phyloP scores from a whole-genome alignment of 257 asterid species.

The Solanum neorickii region DNA sequence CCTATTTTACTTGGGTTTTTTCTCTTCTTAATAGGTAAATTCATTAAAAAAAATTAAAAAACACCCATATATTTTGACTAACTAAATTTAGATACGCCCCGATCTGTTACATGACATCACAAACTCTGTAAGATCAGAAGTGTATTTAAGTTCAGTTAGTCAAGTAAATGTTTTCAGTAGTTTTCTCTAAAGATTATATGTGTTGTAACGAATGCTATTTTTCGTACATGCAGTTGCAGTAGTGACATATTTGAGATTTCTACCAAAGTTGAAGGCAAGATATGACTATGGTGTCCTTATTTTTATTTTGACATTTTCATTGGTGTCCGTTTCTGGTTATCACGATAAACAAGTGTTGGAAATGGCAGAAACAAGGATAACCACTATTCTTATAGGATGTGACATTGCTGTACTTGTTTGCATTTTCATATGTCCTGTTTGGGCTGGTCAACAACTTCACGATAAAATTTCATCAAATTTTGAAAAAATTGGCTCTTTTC shows the following conservation, averaged over 20 bases:
- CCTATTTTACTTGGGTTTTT: slow-evolving; percentile 49
- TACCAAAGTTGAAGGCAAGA: slow-evolving; percentile 53
- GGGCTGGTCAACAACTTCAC: slow-evolving; percentile 82
- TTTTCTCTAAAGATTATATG: neutral
- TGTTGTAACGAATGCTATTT: neutral
- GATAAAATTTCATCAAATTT: slow-evolving; percentile 37
- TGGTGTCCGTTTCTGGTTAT: slow-evolving; percentile 55
- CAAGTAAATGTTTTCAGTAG: too few species aligned
- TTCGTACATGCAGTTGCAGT: slow-evolving; percentile 28
- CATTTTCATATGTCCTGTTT: slow-evolving; percentile 40
- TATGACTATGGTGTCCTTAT: slow-evolving; percentile 60
- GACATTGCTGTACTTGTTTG: slow-evolving; percentile 23
- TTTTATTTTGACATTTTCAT: slow-evolving; percentile 48
- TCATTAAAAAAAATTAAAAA: too few species aligned
- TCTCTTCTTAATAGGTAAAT: neutral
- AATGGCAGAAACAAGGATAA: slow-evolving; percentile 40
- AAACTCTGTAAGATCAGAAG: too few species aligned
- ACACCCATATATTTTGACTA: too few species aligned
- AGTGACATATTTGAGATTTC: slow-evolving; percentile 42
- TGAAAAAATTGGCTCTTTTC: slow-evolving; percentile 43
- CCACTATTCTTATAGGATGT: slow-evolving; percentile 55
- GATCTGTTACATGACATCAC: too few species aligned
- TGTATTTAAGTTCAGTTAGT: neutral
- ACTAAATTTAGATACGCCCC: too few species aligned
- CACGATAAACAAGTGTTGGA: slow-evolving; percentile 41